Evolutionary conservation across 441 rosid species (phyloP).

Genomic region (Brassica balearica): DNA sequence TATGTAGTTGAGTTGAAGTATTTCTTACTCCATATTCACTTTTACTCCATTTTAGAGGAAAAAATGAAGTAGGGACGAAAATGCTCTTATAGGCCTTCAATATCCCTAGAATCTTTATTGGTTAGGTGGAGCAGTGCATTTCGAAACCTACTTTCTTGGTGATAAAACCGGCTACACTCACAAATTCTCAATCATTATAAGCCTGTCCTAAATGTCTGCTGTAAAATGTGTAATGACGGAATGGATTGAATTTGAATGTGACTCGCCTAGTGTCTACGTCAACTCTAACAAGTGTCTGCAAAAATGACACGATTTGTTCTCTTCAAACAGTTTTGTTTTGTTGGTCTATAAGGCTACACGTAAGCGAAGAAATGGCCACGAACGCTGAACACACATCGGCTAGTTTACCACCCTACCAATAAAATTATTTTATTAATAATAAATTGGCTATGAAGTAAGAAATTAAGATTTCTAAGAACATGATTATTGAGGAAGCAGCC

Average conservation of each 20-base stretch:
- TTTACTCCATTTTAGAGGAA: no score
- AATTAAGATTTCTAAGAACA: neutral
- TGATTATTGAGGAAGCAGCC: no score
- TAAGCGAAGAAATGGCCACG: slow-evolving; percentile 24
- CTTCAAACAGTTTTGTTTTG: neutral
- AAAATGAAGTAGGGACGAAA: no score
- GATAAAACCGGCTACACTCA: neutral
- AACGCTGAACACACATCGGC: neutral
- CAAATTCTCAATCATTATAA: neutral
- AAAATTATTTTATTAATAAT: neutral
- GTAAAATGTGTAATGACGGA: neutral
- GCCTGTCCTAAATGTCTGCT: neutral
- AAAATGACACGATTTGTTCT: slow-evolving; percentile 23
- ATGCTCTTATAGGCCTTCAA: no score
- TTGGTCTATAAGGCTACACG: slow-evolving; percentile 29
- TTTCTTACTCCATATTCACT: no score
- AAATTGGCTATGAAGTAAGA: neutral
- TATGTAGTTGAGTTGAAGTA: no score
- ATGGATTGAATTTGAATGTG: neutral
- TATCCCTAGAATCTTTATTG: no score
- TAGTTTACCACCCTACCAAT: neutral
- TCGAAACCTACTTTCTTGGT: no score
- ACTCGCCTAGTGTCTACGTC: neutral
- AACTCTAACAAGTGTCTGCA: neutral
- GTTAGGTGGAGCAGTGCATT: no score